Percentiles rank a stretch among this genome's conserved stretches.
Evolutionary conservation across 2,329 filamentous ascomycete genomes (phyloP).

Genomic region (Exserohilum rostratum): DNA sequence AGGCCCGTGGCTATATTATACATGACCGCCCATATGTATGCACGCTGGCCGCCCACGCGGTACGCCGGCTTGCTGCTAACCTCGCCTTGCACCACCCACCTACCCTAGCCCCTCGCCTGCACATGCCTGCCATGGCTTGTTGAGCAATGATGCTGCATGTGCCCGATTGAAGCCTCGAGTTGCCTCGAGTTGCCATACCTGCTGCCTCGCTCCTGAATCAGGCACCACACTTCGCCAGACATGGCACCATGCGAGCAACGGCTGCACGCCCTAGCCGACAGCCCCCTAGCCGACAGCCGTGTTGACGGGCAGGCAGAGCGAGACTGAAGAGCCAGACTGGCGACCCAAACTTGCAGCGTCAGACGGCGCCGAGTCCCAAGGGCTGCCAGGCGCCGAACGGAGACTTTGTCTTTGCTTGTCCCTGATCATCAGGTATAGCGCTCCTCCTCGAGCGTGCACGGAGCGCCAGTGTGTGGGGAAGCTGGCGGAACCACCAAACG

Average conservation of each 20-base stretch:
- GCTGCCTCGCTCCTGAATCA: not conserved
- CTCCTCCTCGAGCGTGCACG: slow-evolving; percentile 13
- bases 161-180: not conserved
- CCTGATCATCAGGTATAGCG: slow-evolving; percentile 14
- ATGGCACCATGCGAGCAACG: no score
- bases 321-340: no score
- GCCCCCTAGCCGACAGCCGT: no score
- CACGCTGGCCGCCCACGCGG: no score
- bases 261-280: no score
- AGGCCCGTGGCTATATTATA: not conserved
- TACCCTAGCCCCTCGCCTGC: not conserved
- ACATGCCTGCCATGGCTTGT: not conserved
- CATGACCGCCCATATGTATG: slow-evolving; percentile 2
- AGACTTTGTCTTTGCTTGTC: no score
- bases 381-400: no score
- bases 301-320: no score
- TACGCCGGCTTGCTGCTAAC: no score
- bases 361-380: no score
- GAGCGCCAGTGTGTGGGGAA: slow-evolving; percentile 11
- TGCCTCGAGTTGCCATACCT: no score
- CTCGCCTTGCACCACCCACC: not conserved
- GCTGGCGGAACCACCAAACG: slow-evolving; percentile 9
- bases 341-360: no score
- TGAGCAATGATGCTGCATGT: not conserved
- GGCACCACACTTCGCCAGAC: not conserved